Evolutionary conservation across 2,329 filamentous ascomycete genomes (phyloP).

Genomic region (Fusarium bactridioides): DNA sequence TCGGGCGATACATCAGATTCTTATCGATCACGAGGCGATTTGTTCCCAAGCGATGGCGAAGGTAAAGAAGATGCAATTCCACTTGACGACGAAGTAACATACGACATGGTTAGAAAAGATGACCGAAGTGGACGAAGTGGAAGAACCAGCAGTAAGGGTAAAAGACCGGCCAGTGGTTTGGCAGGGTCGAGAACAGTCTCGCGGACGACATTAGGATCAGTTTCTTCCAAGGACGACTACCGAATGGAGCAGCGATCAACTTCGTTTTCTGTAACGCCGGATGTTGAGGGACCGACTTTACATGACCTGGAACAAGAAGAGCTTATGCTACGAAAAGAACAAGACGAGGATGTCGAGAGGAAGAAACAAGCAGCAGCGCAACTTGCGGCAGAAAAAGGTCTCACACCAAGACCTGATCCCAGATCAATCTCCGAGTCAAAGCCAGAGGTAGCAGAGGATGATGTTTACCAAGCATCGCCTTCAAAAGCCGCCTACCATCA

Average conservation of each 20-base stretch:
- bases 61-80: conserved; percentile 95
- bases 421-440: conserved; percentile 33
- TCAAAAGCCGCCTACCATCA: conserved; percentile 19
- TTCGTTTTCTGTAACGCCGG: conserved; percentile 47
- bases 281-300: conserved; percentile 54
- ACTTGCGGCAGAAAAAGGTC: conserved; percentile 59
- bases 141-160: conserved; percentile 67
- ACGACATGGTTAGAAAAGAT: conserved; percentile 80
- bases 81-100: conserved; percentile 89
- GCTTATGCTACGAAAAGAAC: conserved; percentile 57
- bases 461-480: conserved; percentile 34
- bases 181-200: conserved; percentile 61
- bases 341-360: conserved; percentile 61
- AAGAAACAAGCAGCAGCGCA: conserved; percentile 61
- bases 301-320: conserved; percentile 64
- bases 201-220: conserved; percentile 64
- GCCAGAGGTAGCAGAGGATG: conserved; percentile 46
- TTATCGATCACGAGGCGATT: conserved; percentile 83
- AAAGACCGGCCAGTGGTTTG: conserved; percentile 53
- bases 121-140: conserved; percentile 69
- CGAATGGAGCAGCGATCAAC: conserved; percentile 36
- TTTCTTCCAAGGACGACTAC: conserved; percentile 46
- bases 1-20: conserved; percentile 87
- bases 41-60: conserved; percentile 86
- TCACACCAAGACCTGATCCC: conserved; percentile 43